Base-by-base conservation (phyloP, 2,329 filamentous ascomycete species). In the Emydomyces testavorans region DNA sequence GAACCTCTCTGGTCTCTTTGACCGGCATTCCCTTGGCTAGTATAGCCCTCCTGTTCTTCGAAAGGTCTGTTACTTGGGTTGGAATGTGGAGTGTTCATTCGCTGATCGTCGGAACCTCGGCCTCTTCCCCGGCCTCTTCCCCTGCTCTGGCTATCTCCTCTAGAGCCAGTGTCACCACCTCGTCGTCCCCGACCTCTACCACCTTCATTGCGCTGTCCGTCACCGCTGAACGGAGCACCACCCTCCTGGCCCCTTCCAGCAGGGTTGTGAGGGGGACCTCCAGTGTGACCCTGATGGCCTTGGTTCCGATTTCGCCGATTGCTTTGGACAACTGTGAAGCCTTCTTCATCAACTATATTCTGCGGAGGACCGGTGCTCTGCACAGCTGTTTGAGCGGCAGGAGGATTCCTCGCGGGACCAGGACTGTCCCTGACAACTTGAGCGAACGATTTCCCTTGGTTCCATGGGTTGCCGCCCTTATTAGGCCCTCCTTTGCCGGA, bases 91-190 rank as follows among this genome's bases (percentile, higher is more conserved):
- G 2, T 23, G 24, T 2, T 6, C 11, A 21, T 3, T 24, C 31
- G 31, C 2, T 38, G 34, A 10, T n/a, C 13, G 15, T 28, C 29
- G 24, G 24, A 31, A 20, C 53, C n/a, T 53, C 52, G 10, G 50
- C 56, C 35, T 55, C 57, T 31, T 55, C 55, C 15, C 57, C 58
- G 7, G 53, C 54, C 37, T 55, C 57, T 31, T 55, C 55, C 15
- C 57, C 58, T 6, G 53, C 54, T 38, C 6, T 38, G 34, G 23
- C 34, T 46, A 29, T 23, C 15, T 2, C 43, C 43, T 32, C 43
- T 38, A 58, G 56, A 15, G 56, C 55, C 29, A 58, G 57, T 6
- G 50, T 48, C 39, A 60, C 58, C 21, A 24, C 35, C 3, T 11
- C 23, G 37, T 56, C 54, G 20, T 31, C 35, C 45, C 11, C 42